A percentile compares a stretch with the other conserved stretches of the same genome.
Conservation (phyloP, 192 early-diverging fungal species). For the Backusella australiensis region DNA sequence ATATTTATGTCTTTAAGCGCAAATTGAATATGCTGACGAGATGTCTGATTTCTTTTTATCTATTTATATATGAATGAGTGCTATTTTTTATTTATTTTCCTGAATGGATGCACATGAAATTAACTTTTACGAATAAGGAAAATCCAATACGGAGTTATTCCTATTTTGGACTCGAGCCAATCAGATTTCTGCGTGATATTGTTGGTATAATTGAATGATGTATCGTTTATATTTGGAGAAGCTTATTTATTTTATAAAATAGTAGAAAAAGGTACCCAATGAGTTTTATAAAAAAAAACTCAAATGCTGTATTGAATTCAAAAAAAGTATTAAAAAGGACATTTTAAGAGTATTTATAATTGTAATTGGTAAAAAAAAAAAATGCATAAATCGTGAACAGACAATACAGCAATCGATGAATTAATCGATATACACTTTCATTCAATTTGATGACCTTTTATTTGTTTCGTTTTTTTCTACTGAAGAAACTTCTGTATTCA, state of each 20-base stretch:
- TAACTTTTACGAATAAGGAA: neutral
- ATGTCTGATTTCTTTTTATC: too few relatives aligned
- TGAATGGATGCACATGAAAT: neutral
- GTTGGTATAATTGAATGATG: neutral
- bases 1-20: neutral
- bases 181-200: neutral
- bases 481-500: neutral
- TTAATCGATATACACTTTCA: neutral
- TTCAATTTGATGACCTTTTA: neutral
- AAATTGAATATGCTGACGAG: neutral
- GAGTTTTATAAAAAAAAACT: neutral
- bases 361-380: neutral
- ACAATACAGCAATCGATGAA: neutral
- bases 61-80: neutral
- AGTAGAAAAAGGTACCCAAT: neutral
- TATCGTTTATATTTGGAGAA: neutral
- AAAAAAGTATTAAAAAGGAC: neutral
- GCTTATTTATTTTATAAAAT: neutral
- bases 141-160: neutral
- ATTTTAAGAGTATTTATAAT: neutral
- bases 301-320: neutral
- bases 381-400: neutral
- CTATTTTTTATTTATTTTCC: neutral
- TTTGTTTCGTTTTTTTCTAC: too few relatives aligned
- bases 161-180: neutral